Percentiles rank a stretch among this genome's conserved stretches.
These are phyloP conservation scores for Cryptococcus sp. DNA, from an alignment of 1,284 basidiomycete species.

Conservation along the genomic window DNA sequence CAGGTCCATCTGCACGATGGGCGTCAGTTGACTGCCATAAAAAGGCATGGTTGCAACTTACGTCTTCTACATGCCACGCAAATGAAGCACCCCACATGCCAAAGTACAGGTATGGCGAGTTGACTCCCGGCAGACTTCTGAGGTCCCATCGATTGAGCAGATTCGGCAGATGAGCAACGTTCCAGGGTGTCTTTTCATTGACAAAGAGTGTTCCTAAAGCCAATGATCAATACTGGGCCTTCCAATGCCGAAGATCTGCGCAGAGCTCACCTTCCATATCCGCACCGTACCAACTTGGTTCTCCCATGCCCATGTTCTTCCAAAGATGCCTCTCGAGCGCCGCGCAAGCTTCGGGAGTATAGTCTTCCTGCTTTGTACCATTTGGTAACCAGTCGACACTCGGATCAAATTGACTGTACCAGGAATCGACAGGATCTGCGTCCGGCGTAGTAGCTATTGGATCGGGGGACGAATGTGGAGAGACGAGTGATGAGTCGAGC, in stretches of 20 bases:
- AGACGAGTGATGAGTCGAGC: slow-evolving; percentile 34
- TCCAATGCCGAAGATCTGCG: background rate
- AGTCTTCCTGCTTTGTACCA: slow-evolving; percentile 69
- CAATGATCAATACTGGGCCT: background rate
- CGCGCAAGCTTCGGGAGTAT: slow-evolving; percentile 80
- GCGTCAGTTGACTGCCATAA: background rate
- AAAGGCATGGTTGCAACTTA: slow-evolving; percentile 34
- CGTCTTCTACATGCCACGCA: slow-evolving; percentile 95
- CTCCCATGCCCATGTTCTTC: slow-evolving; percentile 73
- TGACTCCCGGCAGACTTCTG: slow-evolving; percentile 83
- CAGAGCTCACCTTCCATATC: slow-evolving; percentile 73
- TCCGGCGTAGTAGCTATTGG: slow-evolving; percentile 36
- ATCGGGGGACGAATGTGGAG: slow-evolving; percentile 38
- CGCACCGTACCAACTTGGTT: slow-evolving; percentile 92
- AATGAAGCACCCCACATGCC: slow-evolving; percentile 99
- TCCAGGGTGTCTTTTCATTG: slow-evolving; percentile 80
- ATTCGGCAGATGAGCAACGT: slow-evolving; percentile 87
- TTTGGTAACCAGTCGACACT: slow-evolving; percentile 74
- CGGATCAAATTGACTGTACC: slow-evolving; percentile 70
- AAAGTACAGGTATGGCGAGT: slow-evolving; percentile 96
- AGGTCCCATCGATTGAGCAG: slow-evolving; percentile 76
- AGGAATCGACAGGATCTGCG: slow-evolving; percentile 47
- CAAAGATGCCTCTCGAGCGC: slow-evolving; percentile 89
- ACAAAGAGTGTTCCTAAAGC: slow-evolving; percentile 74
- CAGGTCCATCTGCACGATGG: slow-evolving; percentile 72